Percentiles rank a stretch among this genome's conserved stretches.
Evolutionary conservation across 2,329 filamentous ascomycete species (phyloP).

Genomic region (Cytospora leucostoma): DNA sequence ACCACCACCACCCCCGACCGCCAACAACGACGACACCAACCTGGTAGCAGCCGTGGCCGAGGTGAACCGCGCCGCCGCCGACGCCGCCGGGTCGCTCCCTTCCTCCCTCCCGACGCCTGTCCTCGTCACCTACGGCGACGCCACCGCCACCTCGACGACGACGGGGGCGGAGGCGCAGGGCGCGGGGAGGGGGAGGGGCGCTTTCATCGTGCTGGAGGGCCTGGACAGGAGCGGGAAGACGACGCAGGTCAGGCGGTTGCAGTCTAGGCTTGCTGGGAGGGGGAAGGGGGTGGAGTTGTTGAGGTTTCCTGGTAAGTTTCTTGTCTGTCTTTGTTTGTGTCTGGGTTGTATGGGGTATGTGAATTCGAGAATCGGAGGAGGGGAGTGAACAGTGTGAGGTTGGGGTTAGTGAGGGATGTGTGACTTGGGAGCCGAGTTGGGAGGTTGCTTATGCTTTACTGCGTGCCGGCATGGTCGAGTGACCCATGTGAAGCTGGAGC

Average conservation of each 20-base stretch:
- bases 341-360: neutral
- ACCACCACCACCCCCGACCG: neutral
- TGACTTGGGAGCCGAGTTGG: too few species aligned
- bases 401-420: neutral
- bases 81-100: neutral
- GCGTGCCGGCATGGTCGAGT: too few species aligned
- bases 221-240: conserved; percentile 91
- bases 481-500: too few species aligned
- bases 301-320: conserved; percentile 57
- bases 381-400: neutral
- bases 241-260: conserved; percentile 77
- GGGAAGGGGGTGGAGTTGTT: conserved; percentile 54
- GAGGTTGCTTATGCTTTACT: too few species aligned
- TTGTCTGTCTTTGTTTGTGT: conserved; percentile 3
- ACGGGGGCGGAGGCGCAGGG: too few species aligned
- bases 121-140: neutral
- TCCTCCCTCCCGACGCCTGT: neutral
- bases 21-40: neutral
- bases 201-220: conserved; percentile 83
- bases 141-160: neutral
- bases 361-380: neutral
- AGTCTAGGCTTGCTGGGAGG: conserved; percentile 52
- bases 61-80: neutral
- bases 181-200: conserved; percentile 47
- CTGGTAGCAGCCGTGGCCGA: neutral